Evolutionary conservation across 23 red algal species (phyloP), one percentile per base, ranked within the genome.

Genomic region (Gracilaria vermiculophylla): DNA sequence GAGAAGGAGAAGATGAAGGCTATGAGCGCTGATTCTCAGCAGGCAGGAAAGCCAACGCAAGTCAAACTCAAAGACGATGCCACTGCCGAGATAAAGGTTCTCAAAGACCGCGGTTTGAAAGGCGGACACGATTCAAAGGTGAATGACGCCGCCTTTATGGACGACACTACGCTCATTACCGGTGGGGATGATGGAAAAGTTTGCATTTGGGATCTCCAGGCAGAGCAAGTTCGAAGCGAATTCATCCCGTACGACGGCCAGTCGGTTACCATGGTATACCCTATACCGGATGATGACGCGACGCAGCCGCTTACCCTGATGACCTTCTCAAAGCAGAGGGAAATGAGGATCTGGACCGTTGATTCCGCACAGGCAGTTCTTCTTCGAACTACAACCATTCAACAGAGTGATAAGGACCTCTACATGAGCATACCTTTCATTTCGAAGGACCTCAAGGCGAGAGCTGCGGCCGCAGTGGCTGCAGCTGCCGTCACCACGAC

Each of bases 331-430:
- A 35, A 44, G 27, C 12, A 35, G 4, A 65, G 88, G 20, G 41
- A 67, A 25, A 81, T 92, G 88, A 76, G 88, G 23, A 92, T 92
- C 52, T 92, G 88, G 88, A 72, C 61, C 10, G 50, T 92, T 16
- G 77, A 78, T 11, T 54, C 54, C 7, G 41, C 81, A 41, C 76
- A 73, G 47, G 88, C 88, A 23, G 76, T 92, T 13, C 29, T 92
- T 31, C 76, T 92, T 33, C 57, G 88, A 42, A 72, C 76, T 33
- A 82, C 77, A 54, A 65, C 61, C 20, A 56, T 92, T 55, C 58
- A 40, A 44, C 61, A 82, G 27, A 81, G 64, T 47, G 76, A 81
- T 23, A 82, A 81, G 34, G 88, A 80, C 42, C 45, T 92, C 15
- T 74, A 81, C 66, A 82, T 92, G 88, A 92, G 62, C 31, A 60